Conservation (phyloP, 345 rosid species). For the Linum lewisii region DNA sequence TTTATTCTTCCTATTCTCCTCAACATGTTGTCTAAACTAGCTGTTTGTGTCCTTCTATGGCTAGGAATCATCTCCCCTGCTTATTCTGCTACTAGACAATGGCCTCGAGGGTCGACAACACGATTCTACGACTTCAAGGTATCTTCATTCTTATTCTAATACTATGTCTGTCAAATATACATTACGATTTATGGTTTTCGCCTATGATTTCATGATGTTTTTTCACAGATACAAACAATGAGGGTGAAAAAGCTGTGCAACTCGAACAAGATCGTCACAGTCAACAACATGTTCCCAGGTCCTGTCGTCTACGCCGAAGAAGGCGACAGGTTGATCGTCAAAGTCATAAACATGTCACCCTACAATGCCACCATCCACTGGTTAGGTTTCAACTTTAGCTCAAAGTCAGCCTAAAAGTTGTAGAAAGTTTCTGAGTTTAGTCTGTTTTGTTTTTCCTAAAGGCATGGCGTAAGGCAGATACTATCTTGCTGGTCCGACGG, state of each 20-base stretch:
- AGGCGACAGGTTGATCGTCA: slow-evolving; percentile 54
- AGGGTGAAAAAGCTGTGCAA: slow-evolving; percentile 54
- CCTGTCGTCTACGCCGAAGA: slow-evolving; percentile 65
- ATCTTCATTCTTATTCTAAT: not conserved
- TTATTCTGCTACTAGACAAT: slow-evolving; percentile 1
- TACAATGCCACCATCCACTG: slow-evolving; percentile 77
- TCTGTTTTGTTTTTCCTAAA: slow-evolving; percentile 5
- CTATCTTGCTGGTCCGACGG: slow-evolving; percentile 87
- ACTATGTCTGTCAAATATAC: not conserved
- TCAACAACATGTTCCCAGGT: slow-evolving; percentile 70
- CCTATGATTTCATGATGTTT: not conserved
- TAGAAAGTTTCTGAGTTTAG: not conserved
- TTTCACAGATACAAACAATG: slow-evolving; percentile 47
- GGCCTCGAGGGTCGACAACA: slow-evolving; percentile 38
- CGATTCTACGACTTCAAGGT: slow-evolving; percentile 76
- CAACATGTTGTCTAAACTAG: not conserved
- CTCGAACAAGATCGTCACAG: slow-evolving; percentile 46
- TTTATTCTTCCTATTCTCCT: not conserved
- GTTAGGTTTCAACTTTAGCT: slow-evolving; percentile 21
- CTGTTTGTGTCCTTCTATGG: not conserved
- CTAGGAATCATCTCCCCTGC: not conserved
- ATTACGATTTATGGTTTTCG: not conserved
- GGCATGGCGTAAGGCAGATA: slow-evolving; percentile 88
- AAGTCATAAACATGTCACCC: slow-evolving; percentile 64
- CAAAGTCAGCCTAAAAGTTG: not conserved